phyloP scores from a whole-genome alignment of 768 basidiomycete genomes.

The Lactarius pseudohatsudake region DNA sequence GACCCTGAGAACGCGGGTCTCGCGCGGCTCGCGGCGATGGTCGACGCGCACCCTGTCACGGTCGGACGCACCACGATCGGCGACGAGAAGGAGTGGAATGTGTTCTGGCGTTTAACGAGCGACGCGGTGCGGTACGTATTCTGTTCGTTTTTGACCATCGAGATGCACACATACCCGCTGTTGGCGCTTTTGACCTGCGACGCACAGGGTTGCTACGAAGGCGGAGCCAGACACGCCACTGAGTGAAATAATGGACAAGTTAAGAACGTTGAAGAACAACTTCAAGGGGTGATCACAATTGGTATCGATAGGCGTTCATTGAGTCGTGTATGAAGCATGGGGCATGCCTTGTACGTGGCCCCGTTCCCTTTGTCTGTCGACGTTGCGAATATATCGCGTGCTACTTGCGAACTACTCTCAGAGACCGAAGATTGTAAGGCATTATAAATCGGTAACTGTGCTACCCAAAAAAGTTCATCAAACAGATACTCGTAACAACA shows the following conservation, averaged over 20 bases:
- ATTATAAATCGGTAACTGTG: conserved; percentile 12
- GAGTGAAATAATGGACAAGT: conserved; percentile 64
- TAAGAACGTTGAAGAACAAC: conserved; percentile 84
- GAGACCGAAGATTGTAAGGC: neutral
- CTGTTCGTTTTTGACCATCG: neutral
- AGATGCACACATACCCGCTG: neutral
- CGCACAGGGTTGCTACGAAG: conserved; percentile 50
- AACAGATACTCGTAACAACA: conserved; percentile 20
- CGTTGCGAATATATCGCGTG: neutral
- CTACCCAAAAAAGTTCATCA: conserved; percentile 11
- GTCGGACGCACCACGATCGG: conserved; percentile 86
- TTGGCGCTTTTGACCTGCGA: neutral
- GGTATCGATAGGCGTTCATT: neutral
- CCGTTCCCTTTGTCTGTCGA: neutral
- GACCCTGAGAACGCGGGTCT: conserved; percentile 65
- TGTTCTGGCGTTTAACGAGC: conserved; percentile 81
- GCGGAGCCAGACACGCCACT: conserved; percentile 44
- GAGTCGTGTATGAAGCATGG: neutral
- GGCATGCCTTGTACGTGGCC: neutral
- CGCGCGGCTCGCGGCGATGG: conserved; percentile 55
- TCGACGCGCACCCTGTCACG: conserved; percentile 58
- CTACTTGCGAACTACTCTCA: neutral
- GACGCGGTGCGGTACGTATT: conserved; percentile 58
- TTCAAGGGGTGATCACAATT: conserved; percentile 56
- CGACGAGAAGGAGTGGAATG: conserved; percentile 94